These are phyloP conservation scores for Reticulascus tulasneorum DNA, from an alignment of 2,329 filamentous ascomycete genomes.

Conservation along the genomic window DNA sequence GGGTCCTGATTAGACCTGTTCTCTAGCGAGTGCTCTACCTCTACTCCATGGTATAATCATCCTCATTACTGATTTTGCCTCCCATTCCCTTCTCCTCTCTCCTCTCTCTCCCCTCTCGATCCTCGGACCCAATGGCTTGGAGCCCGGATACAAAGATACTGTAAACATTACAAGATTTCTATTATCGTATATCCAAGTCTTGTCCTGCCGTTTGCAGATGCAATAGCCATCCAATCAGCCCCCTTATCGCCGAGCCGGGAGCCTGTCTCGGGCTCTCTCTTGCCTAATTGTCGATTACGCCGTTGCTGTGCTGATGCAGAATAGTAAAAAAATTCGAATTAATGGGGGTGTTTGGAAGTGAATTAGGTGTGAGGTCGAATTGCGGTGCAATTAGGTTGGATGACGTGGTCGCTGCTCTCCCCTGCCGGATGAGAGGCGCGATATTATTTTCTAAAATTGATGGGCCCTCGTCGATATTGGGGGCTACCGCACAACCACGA, in stretches of 20 bases:
- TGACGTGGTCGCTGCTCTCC: background rate
- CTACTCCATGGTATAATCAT: slow-evolving; percentile 11
- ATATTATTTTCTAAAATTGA: background rate
- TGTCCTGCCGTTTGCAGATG: slow-evolving; percentile 9
- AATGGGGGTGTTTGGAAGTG: background rate
- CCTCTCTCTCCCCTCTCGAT: background rate
- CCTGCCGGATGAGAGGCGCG: background rate
- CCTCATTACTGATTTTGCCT: slow-evolving; percentile 7
- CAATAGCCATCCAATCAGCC: too few relatives aligned
- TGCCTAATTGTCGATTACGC: slow-evolving; percentile 15
- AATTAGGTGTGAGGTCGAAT: background rate
- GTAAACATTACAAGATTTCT: slow-evolving; percentile 13
- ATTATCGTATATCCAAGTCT: slow-evolving; percentile 4
- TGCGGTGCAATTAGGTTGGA: background rate
- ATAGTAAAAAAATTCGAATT: slow-evolving; percentile 4
- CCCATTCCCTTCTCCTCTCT: slow-evolving; percentile 8
- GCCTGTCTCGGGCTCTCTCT: too few relatives aligned
- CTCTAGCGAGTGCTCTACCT: slow-evolving; percentile 18
- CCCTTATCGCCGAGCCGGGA: too few relatives aligned
- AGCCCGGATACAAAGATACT: slow-evolving; percentile 1
- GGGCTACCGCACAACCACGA: slow-evolving; percentile 36
- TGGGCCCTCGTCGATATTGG: background rate
- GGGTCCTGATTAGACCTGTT: slow-evolving; percentile 1
- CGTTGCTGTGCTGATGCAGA: slow-evolving; percentile 18
- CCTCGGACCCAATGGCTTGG: background rate